phyloP scores from a whole-genome alignment of 2,329 filamentous ascomycete genomes.

The Elsinoe necatrix region DNA sequence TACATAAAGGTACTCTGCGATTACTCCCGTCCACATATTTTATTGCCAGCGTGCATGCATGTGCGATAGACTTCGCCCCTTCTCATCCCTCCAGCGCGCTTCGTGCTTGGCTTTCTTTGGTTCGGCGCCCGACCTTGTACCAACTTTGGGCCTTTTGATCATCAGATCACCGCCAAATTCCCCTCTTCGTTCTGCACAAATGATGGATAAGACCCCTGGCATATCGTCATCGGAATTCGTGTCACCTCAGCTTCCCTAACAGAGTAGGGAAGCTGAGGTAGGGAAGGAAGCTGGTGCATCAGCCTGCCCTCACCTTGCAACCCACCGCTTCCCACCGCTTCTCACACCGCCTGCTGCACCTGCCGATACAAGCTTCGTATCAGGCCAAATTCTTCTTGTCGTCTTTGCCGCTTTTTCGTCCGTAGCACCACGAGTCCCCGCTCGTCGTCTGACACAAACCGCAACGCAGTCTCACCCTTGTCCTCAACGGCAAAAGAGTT shows the following conservation, averaged over 20 bases:
- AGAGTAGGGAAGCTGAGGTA: too few species aligned
- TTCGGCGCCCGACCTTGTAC: background rate
- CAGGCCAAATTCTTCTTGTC: background rate
- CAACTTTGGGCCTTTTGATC: background rate
- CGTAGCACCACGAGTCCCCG: background rate
- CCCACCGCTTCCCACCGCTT: background rate
- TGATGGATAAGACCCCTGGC: background rate
- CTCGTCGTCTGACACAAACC: constrained; percentile 9
- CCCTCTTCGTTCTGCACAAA: too few species aligned
- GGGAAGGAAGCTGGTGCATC: too few species aligned
- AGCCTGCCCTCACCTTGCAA: background rate
- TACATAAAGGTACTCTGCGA: too few species aligned
- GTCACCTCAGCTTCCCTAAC: background rate
- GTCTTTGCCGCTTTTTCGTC: background rate
- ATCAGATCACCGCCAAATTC: background rate
- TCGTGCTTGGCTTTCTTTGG: constrained; percentile 2
- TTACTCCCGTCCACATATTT: background rate
- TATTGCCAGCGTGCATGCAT: too few species aligned
- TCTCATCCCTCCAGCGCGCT: background rate
- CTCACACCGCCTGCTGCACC: background rate
- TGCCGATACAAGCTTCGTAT: constrained; percentile 8
- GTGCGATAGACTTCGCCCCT: background rate
- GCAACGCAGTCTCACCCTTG: constrained; percentile 9
- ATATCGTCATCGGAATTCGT: constrained; percentile 10
- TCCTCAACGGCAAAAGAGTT: constrained; percentile 3